These are phyloP conservation scores for Myriosclerotinia duriaeana DNA, from an alignment of 2,329 filamentous ascomycete species.

Conservation along the genomic window DNA sequence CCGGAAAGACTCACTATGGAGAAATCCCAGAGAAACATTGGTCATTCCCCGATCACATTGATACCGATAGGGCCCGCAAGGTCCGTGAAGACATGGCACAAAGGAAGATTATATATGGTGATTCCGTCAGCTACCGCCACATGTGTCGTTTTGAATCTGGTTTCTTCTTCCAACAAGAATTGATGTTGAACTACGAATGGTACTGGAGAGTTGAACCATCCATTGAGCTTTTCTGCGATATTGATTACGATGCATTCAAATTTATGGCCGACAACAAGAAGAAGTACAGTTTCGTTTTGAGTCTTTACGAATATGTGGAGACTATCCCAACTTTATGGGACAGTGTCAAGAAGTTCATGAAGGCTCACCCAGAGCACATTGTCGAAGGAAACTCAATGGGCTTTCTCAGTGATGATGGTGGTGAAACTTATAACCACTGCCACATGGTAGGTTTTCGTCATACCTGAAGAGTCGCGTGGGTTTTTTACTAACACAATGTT, in stretches of 20 bases:
- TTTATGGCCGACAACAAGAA: conserved; percentile 95
- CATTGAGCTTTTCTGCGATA: conserved; percentile 93
- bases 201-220: conserved; percentile 99
- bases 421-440: conserved; percentile 93
- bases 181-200: conserved; percentile 97
- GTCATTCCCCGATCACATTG: conserved; percentile 95
- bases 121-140: conserved; percentile 94
- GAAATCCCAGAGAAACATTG: conserved; percentile 89
- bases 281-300: conserved; percentile 97
- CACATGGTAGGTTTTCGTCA: conserved; percentile 71
- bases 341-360: conserved; percentile 91
- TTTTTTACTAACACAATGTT: not conserved
- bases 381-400: conserved; percentile 79
- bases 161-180: conserved; percentile 94
- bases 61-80: conserved; percentile 86
- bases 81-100: conserved; percentile 92
- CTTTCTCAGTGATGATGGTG: conserved; percentile 88
- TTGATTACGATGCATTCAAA: conserved; percentile 94
- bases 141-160: conserved; percentile 99
- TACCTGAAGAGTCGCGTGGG: not conserved
- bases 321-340: conserved; percentile 95
- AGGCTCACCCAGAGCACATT: conserved; percentile 85
- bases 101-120: conserved; percentile 96
- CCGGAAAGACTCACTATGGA: conserved; percentile 88
- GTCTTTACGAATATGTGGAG: conserved; percentile 93